These are phyloP conservation scores for Ogataea hybrid DNA, from an alignment of 1,139 yeast species.

Conservation along the genomic window DNA sequence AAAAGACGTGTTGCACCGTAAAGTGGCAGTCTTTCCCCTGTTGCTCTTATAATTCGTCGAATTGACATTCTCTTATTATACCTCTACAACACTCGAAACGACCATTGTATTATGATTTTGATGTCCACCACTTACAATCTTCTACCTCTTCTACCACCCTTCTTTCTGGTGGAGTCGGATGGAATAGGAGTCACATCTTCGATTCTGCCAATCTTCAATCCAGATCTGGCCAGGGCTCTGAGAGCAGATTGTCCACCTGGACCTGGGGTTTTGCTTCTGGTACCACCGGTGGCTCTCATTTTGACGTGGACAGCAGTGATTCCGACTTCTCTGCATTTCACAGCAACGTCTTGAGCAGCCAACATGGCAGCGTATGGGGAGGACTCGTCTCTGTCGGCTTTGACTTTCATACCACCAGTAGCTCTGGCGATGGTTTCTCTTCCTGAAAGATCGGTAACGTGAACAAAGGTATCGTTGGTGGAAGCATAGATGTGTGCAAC, in stretches of 20 bases:
- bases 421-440: constrained; percentile 99
- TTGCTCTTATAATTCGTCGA: not conserved
- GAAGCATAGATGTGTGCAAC: constrained; percentile 99
- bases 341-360: constrained; percentile 99
- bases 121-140: constrained; percentile 64
- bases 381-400: constrained; percentile 99
- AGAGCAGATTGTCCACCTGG: constrained; percentile 99
- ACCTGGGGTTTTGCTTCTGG: constrained; percentile 99
- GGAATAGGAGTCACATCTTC: constrained; percentile 99
- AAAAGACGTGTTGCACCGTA: no score
- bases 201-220: constrained; percentile 99
- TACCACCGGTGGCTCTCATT: constrained; percentile 99
- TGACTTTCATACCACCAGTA: constrained; percentile 99
- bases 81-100: constrained; percentile 12
- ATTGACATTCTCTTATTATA: constrained; percentile 12
- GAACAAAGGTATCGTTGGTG: constrained; percentile 99
- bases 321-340: constrained; percentile 99
- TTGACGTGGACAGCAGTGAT: constrained; percentile 99
- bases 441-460: constrained; percentile 99
- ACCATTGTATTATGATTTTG: constrained; percentile 9
- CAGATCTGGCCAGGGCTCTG: constrained; percentile 99
- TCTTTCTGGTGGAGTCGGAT: constrained; percentile 99
- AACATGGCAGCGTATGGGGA: constrained; percentile 99
- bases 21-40: not conserved
- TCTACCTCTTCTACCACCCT: constrained; percentile 99